A percentile compares a stretch with the other conserved stretches of the same genome.
phyloP scores from a whole-genome alignment of 169 alveolate genomes.

The Babesia bovis region DNA sequence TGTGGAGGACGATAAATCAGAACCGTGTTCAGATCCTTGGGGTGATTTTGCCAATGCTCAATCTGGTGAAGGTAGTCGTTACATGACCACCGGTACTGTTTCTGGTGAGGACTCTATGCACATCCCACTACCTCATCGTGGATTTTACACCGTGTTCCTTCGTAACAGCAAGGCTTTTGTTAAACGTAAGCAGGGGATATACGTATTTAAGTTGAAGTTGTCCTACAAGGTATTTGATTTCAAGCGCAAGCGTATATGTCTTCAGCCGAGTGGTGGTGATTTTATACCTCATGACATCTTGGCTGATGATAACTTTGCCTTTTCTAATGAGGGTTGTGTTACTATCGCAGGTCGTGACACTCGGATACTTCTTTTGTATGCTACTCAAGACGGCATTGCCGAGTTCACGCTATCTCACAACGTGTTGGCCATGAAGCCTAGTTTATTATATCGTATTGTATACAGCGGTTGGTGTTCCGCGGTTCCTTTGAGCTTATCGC shows the following conservation, averaged over 20 bases:
- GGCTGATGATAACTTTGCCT: slow-evolving; percentile 18
- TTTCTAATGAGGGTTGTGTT: slow-evolving; percentile 7
- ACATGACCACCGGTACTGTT: background rate
- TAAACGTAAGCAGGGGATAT: slow-evolving; percentile 21
- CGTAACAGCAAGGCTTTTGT: slow-evolving; percentile 27
- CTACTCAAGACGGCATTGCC: background rate
- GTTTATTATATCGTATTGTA: slow-evolving; percentile 33
- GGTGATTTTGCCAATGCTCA: background rate
- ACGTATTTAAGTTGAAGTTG: slow-evolving; percentile 30
- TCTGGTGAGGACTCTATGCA: slow-evolving; percentile 4
- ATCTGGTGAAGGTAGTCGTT: background rate
- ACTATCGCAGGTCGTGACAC: background rate
- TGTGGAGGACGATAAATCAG: background rate
- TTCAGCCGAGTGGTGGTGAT: background rate
- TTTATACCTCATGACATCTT: slow-evolving; percentile 13
- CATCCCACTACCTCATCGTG: slow-evolving; percentile 36
- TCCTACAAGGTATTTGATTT: slow-evolving; percentile 25
- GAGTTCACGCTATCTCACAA: slow-evolving; percentile 5
- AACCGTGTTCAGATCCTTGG: background rate
- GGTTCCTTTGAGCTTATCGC: slow-evolving; percentile 34
- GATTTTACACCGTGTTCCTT: slow-evolving; percentile 61
- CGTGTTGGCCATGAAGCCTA: slow-evolving; percentile 26
- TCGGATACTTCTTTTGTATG: slow-evolving; percentile 8
- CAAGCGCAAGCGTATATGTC: background rate
- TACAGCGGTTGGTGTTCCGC: slow-evolving; percentile 51